phyloP scores from a whole-genome alignment of 1,139 yeast genomes.

The Wickerhamiella infanticola region DNA sequence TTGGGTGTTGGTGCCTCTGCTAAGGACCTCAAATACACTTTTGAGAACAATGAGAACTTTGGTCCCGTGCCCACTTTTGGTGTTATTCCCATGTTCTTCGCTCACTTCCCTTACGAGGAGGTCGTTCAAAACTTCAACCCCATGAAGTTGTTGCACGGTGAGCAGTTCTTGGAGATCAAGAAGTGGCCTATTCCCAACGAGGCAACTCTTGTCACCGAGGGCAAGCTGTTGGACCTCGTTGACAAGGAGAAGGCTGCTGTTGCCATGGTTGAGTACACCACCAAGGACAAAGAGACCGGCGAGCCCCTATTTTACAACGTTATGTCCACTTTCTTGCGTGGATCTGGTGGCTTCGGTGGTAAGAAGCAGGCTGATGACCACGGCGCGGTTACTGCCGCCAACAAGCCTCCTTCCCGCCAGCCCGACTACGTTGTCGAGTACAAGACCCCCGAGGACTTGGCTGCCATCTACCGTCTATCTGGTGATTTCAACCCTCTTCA shows the following conservation, averaged over 20 bases:
- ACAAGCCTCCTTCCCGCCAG: slow-evolving; percentile 44
- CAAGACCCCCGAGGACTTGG: slow-evolving; percentile 58
- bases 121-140: slow-evolving; percentile 76
- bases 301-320: slow-evolving; percentile 65
- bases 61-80: slow-evolving; percentile 89
- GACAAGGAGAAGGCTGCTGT: slow-evolving; percentile 87
- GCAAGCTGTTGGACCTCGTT: slow-evolving; percentile 53
- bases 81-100: slow-evolving; percentile 62
- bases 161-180: slow-evolving; percentile 71
- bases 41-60: slow-evolving; percentile 65
- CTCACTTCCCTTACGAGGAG: slow-evolving; percentile 36
- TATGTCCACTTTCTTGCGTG: slow-evolving; percentile 75
- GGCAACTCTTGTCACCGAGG: slow-evolving; percentile 42
- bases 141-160: slow-evolving; percentile 77
- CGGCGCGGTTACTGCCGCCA: slow-evolving; percentile 46
- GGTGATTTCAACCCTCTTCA: slow-evolving; percentile 95
- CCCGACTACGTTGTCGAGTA: slow-evolving; percentile 57
- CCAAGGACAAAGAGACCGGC: slow-evolving; percentile 55
- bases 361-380: slow-evolving; percentile 40
- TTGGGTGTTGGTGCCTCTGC: slow-evolving; percentile 78
- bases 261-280: slow-evolving; percentile 58
- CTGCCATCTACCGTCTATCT: slow-evolving; percentile 78
- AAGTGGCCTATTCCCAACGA: slow-evolving; percentile 67
- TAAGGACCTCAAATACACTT: slow-evolving; percentile 60
- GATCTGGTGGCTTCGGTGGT: slow-evolving; percentile 43